Conservation (phyloP, 345 rosid species). For the Triadica sebifera region DNA sequence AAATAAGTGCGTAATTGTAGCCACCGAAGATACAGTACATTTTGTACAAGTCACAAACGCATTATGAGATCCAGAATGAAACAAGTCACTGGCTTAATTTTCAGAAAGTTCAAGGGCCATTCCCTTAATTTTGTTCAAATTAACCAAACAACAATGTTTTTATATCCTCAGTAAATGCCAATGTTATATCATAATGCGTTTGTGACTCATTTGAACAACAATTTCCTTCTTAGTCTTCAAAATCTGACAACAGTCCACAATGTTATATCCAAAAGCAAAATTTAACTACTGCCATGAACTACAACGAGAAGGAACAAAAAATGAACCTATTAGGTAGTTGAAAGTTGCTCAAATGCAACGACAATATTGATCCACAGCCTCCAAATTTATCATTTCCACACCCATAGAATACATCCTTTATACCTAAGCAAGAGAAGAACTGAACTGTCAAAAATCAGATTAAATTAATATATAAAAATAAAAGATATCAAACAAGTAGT, state of each 20-base stretch:
- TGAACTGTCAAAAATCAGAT: background rate
- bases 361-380: constrained; percentile 78
- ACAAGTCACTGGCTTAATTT: background rate
- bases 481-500: background rate
- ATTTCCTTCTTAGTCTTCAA: background rate
- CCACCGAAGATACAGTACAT: too few species aligned
- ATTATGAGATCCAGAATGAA: background rate
- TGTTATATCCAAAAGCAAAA: background rate
- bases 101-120: background rate
- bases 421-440: constrained; percentile 32
- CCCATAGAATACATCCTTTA: constrained; percentile 69
- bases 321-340: constrained; percentile 26
- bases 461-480: background rate
- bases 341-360: constrained; percentile 49
- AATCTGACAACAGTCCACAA: background rate
- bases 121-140: background rate
- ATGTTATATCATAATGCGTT: too few species aligned
- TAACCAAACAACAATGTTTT: background rate
- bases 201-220: background rate
- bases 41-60: background rate
- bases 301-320: background rate
- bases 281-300: background rate
- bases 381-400: constrained; percentile 84
- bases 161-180: background rate
- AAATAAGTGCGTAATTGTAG: too few species aligned